A percentile compares a stretch with the other conserved stretches of the same genome.
Evolutionary conservation across 2,329 filamentous ascomycete species (phyloP).

Genomic region (Pseudogymnoascus sp.): DNA sequence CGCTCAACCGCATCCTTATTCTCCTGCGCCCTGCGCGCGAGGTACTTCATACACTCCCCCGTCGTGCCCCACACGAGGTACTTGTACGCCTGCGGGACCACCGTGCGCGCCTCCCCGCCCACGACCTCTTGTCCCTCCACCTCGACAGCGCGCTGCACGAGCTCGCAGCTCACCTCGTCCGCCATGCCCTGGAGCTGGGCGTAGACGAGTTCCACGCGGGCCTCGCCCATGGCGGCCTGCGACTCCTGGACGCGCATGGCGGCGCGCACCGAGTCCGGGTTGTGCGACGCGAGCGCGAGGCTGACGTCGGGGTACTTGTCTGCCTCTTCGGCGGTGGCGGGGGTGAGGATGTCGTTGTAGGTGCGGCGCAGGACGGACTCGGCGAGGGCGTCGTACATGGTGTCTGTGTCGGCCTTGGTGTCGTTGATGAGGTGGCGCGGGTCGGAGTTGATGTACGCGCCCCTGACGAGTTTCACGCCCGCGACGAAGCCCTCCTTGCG

Average conservation of each 20-base stretch:
- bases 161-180: slow-evolving; percentile 72
- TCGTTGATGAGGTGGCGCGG: slow-evolving; percentile 62
- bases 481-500: slow-evolving; percentile 53
- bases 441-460: slow-evolving; percentile 64
- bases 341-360: slow-evolving; percentile 47
- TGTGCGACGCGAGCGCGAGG: slow-evolving; percentile 76
- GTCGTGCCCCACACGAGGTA: slow-evolving; percentile 63
- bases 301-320: slow-evolving; percentile 46
- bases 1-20: slow-evolving; percentile 62
- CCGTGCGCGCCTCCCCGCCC: slow-evolving; percentile 15
- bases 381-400: slow-evolving; percentile 63
- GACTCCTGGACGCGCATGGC: slow-evolving; percentile 44
- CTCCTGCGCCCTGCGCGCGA: slow-evolving; percentile 61
- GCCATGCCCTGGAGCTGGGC: slow-evolving; percentile 93
- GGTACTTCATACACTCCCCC: slow-evolving; percentile 72
- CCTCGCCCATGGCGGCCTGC: slow-evolving; percentile 28
- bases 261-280: slow-evolving; percentile 58
- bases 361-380: slow-evolving; percentile 55
- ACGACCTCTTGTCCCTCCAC: slow-evolving; percentile 9
- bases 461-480: slow-evolving; percentile 67
- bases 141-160: slow-evolving; percentile 26
- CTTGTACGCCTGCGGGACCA: slow-evolving; percentile 51
- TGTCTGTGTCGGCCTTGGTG: slow-evolving; percentile 62
- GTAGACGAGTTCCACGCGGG: slow-evolving; percentile 44
- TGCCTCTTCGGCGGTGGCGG: slow-evolving; percentile 30